Evolutionary conservation across 306 rosid species (phyloP).

Genomic region (Dryas octopetala): DNA sequence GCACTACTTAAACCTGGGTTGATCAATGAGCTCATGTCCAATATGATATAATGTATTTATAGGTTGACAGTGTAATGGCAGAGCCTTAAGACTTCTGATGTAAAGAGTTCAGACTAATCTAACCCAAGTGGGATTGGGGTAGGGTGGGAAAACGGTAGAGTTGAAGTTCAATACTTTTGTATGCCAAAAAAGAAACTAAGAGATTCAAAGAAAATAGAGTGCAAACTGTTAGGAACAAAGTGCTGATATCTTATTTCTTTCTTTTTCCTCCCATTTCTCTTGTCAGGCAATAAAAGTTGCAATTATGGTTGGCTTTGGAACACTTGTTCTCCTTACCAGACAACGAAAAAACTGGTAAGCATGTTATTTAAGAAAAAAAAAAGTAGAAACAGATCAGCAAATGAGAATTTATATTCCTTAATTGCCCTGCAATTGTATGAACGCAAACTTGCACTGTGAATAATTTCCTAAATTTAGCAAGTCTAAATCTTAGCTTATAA

Average conservation of each 20-base stretch:
- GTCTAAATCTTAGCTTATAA: too few species aligned
- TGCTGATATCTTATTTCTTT: not conserved
- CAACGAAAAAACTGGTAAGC: slow-evolving; percentile 52
- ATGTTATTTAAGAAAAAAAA: not conserved
- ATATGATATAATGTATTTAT: not conserved
- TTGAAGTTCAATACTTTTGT: too few species aligned
- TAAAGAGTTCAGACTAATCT: not conserved
- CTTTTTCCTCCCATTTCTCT: slow-evolving; percentile 11
- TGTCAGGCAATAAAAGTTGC: slow-evolving; percentile 71
- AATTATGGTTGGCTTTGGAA: slow-evolving; percentile 73
- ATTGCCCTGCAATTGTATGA: too few species aligned
- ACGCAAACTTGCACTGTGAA: too few species aligned
- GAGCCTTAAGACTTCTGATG: not conserved
- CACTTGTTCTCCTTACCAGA: slow-evolving; percentile 76
- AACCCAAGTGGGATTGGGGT: too few species aligned
- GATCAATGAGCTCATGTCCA: too few species aligned
- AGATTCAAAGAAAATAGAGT: not conserved
- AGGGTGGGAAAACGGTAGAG: too few species aligned
- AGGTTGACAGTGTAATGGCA: not conserved
- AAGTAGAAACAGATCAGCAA: not conserved
- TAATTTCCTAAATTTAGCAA: too few species aligned
- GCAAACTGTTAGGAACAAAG: not conserved
- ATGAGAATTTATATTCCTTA: too few species aligned
- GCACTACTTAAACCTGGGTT: too few species aligned
- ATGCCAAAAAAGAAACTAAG: too few species aligned